Percentiles rank a stretch among this genome's conserved stretches.
Evolutionary conservation across 768 basidiomycete species (phyloP).

Genomic region (Termitomyces sp.): DNA sequence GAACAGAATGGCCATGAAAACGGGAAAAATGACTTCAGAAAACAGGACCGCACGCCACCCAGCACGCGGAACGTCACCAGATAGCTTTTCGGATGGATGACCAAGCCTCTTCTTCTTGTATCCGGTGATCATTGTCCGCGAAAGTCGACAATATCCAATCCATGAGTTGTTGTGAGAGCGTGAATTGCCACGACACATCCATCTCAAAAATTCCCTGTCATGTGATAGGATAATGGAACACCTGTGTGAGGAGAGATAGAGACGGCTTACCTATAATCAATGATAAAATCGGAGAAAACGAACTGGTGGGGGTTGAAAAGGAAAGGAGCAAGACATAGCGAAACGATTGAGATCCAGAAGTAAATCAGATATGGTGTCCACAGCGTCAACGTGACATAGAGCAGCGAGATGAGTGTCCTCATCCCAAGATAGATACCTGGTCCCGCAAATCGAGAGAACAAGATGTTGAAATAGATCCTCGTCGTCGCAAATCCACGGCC

Average conservation of each 20-base stretch:
- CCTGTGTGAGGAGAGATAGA: conserved; percentile 1
- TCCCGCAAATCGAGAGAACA: conserved; percentile 98
- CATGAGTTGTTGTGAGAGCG: conserved; percentile 96
- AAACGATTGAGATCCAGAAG: conserved; percentile 95
- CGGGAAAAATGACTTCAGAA: conserved; percentile 82
- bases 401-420: conserved; percentile 84
- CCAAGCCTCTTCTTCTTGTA: conserved; percentile 98
- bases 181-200: conserved; percentile 99
- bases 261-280: conserved; percentile 73
- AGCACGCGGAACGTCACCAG: conserved; percentile 91
- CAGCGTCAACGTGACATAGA: conserved; percentile 88
- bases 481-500: conserved; percentile 98
- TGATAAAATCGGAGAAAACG: conserved; percentile 92
- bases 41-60: conserved; percentile 87
- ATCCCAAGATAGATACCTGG: conserved; percentile 98
- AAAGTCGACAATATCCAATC: conserved; percentile 98
- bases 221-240: conserved; percentile 4
- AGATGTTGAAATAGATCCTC: conserved; percentile 87
- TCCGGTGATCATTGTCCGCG: conserved; percentile 98
- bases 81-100: conserved; percentile 95
- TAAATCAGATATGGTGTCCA: conserved; percentile 94
- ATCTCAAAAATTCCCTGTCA: conserved; percentile 87
- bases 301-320: conserved; percentile 99
- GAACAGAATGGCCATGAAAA: conserved; percentile 81
- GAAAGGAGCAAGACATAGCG: conserved; percentile 94